Evolutionary conservation across 805 yeast genomes (phyloP), one percentile per base, ranked within the genome.

Genomic region (Candida mattraensis): DNA sequence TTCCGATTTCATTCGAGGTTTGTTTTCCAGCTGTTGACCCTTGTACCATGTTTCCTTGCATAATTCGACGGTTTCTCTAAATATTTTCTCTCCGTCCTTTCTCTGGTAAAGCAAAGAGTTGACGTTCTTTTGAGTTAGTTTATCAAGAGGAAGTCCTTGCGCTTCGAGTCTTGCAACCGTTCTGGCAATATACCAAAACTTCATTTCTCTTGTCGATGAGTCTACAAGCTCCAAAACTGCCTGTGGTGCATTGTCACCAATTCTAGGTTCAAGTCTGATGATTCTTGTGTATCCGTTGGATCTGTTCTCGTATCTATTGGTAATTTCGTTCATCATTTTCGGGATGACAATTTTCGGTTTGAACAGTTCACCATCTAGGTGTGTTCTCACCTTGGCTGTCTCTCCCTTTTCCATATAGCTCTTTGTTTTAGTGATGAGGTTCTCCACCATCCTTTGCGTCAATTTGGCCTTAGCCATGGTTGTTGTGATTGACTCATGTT

Each of bases 211-310:
- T 12, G 49, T 45, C 14, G 42, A 45, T 30, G 53, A 60, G 50
- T 85, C 96, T 1, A 91, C 94, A 30, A 93, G 68, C 61, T 93
- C 99, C 35, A 93, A 55, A 7, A 89, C 80, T 0, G 93, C 80
- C 70, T 86, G 93, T 20, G 89, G 89, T 0, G 97, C 95, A 43
- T 80, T 83, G 58, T 93, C 99, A 37, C 93, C 89, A 30, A 82
- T 61, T 47, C 98, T 72, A 12, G 89, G 87, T 60, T 93, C 98
- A 42, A 93, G 67, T 49, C 76, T 80, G 44, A 88, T 64, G 35
- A 91, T 76, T 48, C 98, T 76, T 3, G 97, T 87, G 65, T 82
- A 91, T 1, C 97, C 97, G 43, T 87, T 85, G 1, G 61, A 55
- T 63, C 96, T 75, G 16, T 61, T 52, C 4, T 66, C 53, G 54